Evolutionary conservation across 140 eudicot species (phyloP).

Genomic region (Oenanthe javanica): DNA sequence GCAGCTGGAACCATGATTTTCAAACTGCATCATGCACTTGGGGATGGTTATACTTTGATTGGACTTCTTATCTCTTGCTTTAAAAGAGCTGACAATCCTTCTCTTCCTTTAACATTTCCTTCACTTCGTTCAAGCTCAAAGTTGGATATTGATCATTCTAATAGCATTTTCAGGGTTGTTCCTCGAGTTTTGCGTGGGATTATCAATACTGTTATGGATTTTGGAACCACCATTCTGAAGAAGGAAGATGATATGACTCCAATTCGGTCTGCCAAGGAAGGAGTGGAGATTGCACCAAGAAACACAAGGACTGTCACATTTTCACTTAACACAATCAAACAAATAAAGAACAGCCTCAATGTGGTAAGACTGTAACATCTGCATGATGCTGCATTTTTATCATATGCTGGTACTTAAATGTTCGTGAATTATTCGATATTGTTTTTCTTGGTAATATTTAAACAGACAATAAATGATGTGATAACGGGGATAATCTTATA

Average conservation of each 20-base stretch:
- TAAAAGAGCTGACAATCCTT: slow-evolving; percentile 52
- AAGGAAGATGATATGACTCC: slow-evolving; percentile 51
- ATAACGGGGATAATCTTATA: slow-evolving; percentile 49
- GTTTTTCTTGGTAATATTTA: background rate
- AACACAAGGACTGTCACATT: slow-evolving; percentile 36
- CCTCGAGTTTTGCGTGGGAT: slow-evolving; percentile 21
- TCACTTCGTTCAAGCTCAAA: slow-evolving; percentile 17
- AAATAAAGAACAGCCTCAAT: slow-evolving; percentile 43
- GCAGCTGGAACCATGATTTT: slow-evolving; percentile 43
- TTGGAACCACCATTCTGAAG: slow-evolving; percentile 41
- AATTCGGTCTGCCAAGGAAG: slow-evolving; percentile 42
- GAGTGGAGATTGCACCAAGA: slow-evolving; percentile 41
- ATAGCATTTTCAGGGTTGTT: slow-evolving; percentile 19
- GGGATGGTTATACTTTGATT: slow-evolving; percentile 67
- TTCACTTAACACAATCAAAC: slow-evolving; percentile 39
- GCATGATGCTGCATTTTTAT: background rate
- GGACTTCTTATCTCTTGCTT: slow-evolving; percentile 53
- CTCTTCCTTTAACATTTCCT: slow-evolving; percentile 57
- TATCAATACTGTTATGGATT: slow-evolving; percentile 36
- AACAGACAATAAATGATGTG: slow-evolving; percentile 73
- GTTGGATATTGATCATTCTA: background rate
- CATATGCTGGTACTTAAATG: background rate
- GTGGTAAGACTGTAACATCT: slow-evolving; percentile 17
- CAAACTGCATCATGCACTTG: slow-evolving; percentile 68
- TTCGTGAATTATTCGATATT: background rate